These are phyloP conservation scores for Neurospora sp. DNA, from an alignment of 495 filamentous ascomycete genomes.

Conservation along the genomic window DNA sequence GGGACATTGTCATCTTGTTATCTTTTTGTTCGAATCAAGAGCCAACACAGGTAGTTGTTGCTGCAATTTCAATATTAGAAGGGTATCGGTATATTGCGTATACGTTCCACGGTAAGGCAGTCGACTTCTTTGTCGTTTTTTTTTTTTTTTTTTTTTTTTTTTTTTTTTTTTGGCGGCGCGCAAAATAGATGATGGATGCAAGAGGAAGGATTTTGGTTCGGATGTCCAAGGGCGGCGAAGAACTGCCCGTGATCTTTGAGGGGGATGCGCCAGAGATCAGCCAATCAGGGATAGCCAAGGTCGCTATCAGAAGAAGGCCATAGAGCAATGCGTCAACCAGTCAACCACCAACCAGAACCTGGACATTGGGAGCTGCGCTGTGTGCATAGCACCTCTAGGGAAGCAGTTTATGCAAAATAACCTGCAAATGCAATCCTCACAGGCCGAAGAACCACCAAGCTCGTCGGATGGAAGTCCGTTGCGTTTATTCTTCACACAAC, in stretches of 20 bases:
- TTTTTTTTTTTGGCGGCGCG: too few relatives aligned
- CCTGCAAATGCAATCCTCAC: too few relatives aligned
- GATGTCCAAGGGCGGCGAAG: neutral
- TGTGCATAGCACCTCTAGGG: neutral
- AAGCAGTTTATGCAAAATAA: too few relatives aligned
- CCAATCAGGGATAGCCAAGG: neutral
- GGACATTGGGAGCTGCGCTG: neutral
- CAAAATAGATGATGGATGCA: neutral
- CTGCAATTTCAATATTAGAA: neutral
- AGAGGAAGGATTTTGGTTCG: neutral
- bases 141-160: too few relatives aligned
- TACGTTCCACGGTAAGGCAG: neutral
- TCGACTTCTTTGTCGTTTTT: neutral
- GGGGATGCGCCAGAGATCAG: neutral
- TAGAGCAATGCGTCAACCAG: neutral
- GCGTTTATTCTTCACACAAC: neutral
- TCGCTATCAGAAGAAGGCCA: neutral
- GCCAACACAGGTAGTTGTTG: neutral
- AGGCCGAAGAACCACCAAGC: too few relatives aligned
- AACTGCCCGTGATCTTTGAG: neutral
- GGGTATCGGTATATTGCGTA: neutral
- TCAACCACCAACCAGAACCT: neutral
- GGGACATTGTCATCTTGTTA: conserved; percentile 44
- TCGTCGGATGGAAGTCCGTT: neutral
- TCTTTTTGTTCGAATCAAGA: conserved; percentile 7